Percentiles rank a stretch among this genome's conserved stretches.
Conservation (phyloP, 2,329 filamentous ascomycete species). For the Fragosphaeria purpurea region DNA sequence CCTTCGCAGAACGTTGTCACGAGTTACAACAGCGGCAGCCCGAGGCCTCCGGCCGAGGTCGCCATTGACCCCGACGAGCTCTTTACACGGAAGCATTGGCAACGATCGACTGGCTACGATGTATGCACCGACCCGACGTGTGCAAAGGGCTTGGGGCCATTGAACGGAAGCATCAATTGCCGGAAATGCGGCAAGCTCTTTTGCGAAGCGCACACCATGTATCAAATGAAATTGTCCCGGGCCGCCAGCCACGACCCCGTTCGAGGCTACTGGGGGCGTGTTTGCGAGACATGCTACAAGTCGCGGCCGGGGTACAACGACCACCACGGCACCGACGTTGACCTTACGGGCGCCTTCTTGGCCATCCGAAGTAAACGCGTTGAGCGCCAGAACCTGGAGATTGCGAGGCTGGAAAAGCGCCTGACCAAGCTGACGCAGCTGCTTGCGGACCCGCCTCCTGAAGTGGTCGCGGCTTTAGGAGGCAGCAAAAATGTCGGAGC, state of each 20-base stretch:
- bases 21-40: slow-evolving; percentile 22
- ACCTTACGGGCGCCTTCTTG: slow-evolving; percentile 64
- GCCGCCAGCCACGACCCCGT: slow-evolving; percentile 84
- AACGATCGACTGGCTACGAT: slow-evolving; percentile 63
- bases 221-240: slow-evolving; percentile 93
- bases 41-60: slow-evolving; percentile 29
- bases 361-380: slow-evolving; percentile 65
- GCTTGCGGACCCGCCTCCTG: slow-evolving; percentile 54
- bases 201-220: slow-evolving; percentile 98
- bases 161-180: slow-evolving; percentile 84
- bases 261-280: slow-evolving; percentile 82
- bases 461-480: slow-evolving; percentile 16
- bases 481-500: not conserved
- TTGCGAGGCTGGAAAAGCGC: slow-evolving; percentile 82
- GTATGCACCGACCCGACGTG: slow-evolving; percentile 81
- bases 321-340: slow-evolving; percentile 58
- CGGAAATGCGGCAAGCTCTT: slow-evolving; percentile 87
- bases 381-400: slow-evolving; percentile 77
- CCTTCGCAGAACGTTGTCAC: slow-evolving; percentile 1
- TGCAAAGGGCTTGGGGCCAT: slow-evolving; percentile 64
- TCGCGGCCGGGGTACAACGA: slow-evolving; percentile 94
- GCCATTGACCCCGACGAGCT: slow-evolving; percentile 73
- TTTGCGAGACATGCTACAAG: slow-evolving; percentile 99
- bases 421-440: slow-evolving; percentile 82
- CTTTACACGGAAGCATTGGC: slow-evolving; percentile 84